Evolutionary conservation across 2,329 filamentous ascomycete species (phyloP).

Genomic region (Cordyceps tenuipes): DNA sequence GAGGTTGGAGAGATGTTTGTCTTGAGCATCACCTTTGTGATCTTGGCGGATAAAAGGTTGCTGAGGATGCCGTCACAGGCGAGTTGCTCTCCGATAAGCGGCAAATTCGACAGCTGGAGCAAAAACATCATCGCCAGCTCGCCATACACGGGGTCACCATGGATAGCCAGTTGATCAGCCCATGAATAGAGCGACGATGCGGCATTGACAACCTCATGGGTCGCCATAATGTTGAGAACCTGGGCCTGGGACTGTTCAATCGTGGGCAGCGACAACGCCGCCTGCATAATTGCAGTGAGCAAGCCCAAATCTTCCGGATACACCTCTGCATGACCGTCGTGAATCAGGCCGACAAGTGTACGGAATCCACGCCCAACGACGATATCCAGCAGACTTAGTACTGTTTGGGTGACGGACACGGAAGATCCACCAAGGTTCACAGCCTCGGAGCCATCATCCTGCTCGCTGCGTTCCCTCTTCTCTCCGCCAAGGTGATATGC

Average conservation of each 20-base stretch:
- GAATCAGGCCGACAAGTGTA: constrained; percentile 70
- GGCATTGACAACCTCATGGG: constrained; percentile 68
- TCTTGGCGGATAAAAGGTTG: constrained; percentile 68
- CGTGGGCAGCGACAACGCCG: constrained; percentile 68
- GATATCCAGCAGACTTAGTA: constrained; percentile 72
- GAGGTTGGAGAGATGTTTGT: constrained; percentile 70
- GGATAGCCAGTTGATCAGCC: constrained; percentile 72
- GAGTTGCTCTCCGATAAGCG: constrained; percentile 76
- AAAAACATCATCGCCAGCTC: constrained; percentile 87
- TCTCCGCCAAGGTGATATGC: constrained; percentile 40
- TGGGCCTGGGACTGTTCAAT: constrained; percentile 64
- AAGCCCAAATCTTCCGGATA: constrained; percentile 78
- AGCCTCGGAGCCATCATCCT: constrained; percentile 19
- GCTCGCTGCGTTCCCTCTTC: not conserved
- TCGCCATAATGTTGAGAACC: constrained; percentile 60
- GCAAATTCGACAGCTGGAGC: constrained; percentile 75
- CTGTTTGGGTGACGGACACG: constrained; percentile 46
- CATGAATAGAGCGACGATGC: constrained; percentile 87
- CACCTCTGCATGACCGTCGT: constrained; percentile 55
- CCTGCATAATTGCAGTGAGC: constrained; percentile 80
- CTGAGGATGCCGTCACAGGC: constrained; percentile 78
- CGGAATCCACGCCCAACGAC: constrained; percentile 78
- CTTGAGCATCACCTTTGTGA: constrained; percentile 70
- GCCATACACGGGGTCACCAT: constrained; percentile 82
- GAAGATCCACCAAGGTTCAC: constrained; percentile 27